Evolutionary conservation across 2,329 filamentous ascomycete genomes (phyloP), one percentile per base, ranked within the genome.

Genomic region (Teratosphaeria nubilosa): DNA sequence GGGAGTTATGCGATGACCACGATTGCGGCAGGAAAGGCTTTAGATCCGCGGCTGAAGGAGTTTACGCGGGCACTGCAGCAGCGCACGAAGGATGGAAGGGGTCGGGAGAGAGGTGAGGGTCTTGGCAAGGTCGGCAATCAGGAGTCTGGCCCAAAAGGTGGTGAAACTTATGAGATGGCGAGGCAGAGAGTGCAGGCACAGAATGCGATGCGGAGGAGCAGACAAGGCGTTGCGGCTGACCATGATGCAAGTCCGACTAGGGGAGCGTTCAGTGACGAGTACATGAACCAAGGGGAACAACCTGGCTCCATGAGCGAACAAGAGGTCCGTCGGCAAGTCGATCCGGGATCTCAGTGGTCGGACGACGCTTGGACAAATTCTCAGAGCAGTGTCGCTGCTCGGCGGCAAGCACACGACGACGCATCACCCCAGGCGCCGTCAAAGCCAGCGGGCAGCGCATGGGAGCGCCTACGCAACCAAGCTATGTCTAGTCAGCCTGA

Each of bases 241-340:
- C 73, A 77, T 57, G 76, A 77, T 56, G 73, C 73, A 70, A 71
- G 71, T 56, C 70, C 76, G 37, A 72, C 74, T 34, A 61, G 74
- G 53, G 69, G 72, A 45, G 63, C 64, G 14, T 72, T 69, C 56
- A 56, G 56, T 9, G 59, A 66, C 5, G 65, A 73, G 45, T 72
- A 72, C 55, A 27, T 68, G 5, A 71, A 71, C 64, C 60, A 20
- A 51, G 58, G 59, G 14, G 59, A 56, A 14, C 58, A 65, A 34
- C 65, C 65, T 2, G 65, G 66, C 2, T 67, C 70, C 53, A 57
- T 72, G 59, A 69, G 64, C 25, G 72, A 74, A 54, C 58, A 59
- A 5, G 65, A 70, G 54, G 62, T 65, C 57, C 60, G 61, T 56
- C 59, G 59, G 53, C 56, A 63, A 27, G 62, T 66, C 25, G 56